Evolutionary conservation across 2,329 filamentous ascomycete genomes (phyloP).

Genomic region (Stagonosporopsis rhizophila): DNA sequence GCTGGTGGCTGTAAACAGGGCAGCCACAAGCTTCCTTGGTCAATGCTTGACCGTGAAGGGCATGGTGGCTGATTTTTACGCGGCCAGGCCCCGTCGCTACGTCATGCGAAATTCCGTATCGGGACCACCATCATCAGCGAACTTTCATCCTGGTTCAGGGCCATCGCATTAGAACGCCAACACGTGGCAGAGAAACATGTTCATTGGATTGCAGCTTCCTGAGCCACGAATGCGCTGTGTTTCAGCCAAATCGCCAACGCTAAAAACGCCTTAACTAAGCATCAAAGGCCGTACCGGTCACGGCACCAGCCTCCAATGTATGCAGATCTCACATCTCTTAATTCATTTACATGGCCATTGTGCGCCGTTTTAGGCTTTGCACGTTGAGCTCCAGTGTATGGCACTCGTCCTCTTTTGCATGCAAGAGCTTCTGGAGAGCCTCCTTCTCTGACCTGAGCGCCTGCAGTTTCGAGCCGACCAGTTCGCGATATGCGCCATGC

Average conservation of each 20-base stretch:
- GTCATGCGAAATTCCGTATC: slow-evolving; percentile 10
- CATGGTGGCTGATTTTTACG: slow-evolving; percentile 7
- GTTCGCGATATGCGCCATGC: slow-evolving; percentile 49
- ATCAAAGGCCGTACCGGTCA: slow-evolving; percentile 5
- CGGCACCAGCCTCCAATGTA: slow-evolving; percentile 3
- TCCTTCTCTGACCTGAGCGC: slow-evolving; percentile 52
- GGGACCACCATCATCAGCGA: slow-evolving; percentile 5
- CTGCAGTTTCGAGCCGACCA: slow-evolving; percentile 47
- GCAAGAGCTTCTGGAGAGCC: slow-evolving; percentile 47
- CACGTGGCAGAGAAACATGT: not conserved
- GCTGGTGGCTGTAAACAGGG: slow-evolving; percentile 23
- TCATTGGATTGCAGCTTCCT: slow-evolving; percentile 10
- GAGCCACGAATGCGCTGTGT: slow-evolving; percentile 1
- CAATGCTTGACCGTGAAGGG: slow-evolving; percentile 15
- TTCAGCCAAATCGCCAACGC: slow-evolving; percentile 12
- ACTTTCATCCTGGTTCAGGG: not conserved
- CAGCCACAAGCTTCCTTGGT: slow-evolving; percentile 21
- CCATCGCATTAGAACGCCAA: not conserved
- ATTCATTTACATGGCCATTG: slow-evolving; percentile 14
- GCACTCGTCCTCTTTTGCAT: slow-evolving; percentile 50
- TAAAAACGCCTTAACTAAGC: not conserved
- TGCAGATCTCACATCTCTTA: not conserved
- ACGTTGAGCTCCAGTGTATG: slow-evolving; percentile 48
- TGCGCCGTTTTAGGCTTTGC: slow-evolving; percentile 41
- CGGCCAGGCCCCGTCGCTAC: slow-evolving; percentile 11